Percentiles rank a stretch among this genome's conserved stretches.
Evolutionary conservation across 345 rosid genomes (phyloP).

Genomic region (Leavenworthia alabamica): DNA sequence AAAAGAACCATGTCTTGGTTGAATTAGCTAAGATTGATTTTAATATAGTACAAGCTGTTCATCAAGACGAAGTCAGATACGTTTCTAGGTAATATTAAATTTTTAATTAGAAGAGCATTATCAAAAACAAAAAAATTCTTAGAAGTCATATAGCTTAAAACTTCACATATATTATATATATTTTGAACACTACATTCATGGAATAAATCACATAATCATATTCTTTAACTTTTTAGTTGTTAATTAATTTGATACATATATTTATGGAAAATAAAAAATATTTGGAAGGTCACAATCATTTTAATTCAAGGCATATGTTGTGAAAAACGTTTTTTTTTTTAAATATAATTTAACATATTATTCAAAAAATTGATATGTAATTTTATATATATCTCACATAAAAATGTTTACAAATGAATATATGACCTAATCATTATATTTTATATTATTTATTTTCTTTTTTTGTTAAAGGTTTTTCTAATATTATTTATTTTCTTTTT

Average conservation of each 20-base stretch:
- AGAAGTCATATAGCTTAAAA: background rate
- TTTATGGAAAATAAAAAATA: no score
- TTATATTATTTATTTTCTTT: background rate
- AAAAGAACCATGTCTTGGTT: constrained; percentile 8
- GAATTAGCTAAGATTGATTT: constrained; percentile 32
- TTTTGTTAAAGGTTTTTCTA: no score
- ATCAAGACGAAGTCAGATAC: constrained; percentile 30
- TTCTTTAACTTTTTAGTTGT: background rate
- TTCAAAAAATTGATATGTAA: no score
- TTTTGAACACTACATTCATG: no score
- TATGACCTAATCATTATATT: background rate
- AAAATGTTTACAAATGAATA: background rate
- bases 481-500: background rate
- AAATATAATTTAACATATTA: no score
- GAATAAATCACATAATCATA: background rate
- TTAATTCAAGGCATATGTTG: no score
- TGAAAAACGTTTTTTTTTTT: no score
- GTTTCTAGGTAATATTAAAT: constrained; percentile 11
- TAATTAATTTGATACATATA: background rate
- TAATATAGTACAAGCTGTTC: constrained; percentile 25
- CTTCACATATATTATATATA: background rate
- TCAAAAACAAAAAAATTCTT: no score
- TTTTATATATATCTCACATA: no score
- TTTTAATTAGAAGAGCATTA: no score
- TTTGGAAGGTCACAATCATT: background rate